These are phyloP conservation scores for Macrophomina pseudophaseolina DNA, from an alignment of 2,329 filamentous ascomycete genomes.

Conservation along the genomic window DNA sequence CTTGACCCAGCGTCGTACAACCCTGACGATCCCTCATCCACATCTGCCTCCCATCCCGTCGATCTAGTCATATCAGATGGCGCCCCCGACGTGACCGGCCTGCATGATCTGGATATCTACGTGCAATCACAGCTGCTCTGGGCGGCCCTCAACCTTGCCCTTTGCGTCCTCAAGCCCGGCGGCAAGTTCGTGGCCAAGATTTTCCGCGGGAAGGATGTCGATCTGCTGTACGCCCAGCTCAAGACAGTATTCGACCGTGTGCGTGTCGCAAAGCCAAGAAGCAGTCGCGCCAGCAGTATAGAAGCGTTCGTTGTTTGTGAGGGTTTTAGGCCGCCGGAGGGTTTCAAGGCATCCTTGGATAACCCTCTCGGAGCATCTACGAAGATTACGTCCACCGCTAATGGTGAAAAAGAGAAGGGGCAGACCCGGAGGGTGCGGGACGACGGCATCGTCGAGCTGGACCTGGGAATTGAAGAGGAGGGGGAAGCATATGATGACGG, in stretches of 20 bases:
- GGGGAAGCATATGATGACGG: slow-evolving; percentile 42
- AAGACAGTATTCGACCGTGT: slow-evolving; percentile 89
- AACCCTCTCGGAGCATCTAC: slow-evolving; percentile 72
- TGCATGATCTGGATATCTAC: slow-evolving; percentile 98
- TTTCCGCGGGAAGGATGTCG: slow-evolving; percentile 93
- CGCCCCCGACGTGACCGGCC: slow-evolving; percentile 92
- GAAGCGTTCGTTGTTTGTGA: slow-evolving; percentile 97
- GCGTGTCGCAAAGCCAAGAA: slow-evolving; percentile 89
- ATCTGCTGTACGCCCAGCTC: slow-evolving; percentile 90
- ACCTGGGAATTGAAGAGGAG: slow-evolving; percentile 50
- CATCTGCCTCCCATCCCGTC: slow-evolving; percentile 76
- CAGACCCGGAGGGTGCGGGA: slow-evolving; percentile 40
- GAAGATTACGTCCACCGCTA: slow-evolving; percentile 56
- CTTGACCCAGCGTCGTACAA: slow-evolving; percentile 70
- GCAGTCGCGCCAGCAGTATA: slow-evolving; percentile 92
- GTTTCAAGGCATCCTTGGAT: slow-evolving; percentile 76
- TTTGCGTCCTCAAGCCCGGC: slow-evolving; percentile 89
- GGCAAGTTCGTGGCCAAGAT: slow-evolving; percentile 99
- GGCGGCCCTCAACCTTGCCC: slow-evolving; percentile 88
- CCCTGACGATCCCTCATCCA: slow-evolving; percentile 43
- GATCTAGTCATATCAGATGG: slow-evolving; percentile 95
- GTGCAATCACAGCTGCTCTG: slow-evolving; percentile 95
- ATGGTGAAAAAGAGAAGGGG: slow-evolving; percentile 36
- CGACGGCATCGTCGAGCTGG: slow-evolving; percentile 56
- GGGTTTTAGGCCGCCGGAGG: slow-evolving; percentile 79